Percentiles rank a stretch among this genome's conserved stretches.
phyloP scores from a whole-genome alignment of 202 grass and related monocot genomes.

The Schoenoplectus tabernaemontani region DNA sequence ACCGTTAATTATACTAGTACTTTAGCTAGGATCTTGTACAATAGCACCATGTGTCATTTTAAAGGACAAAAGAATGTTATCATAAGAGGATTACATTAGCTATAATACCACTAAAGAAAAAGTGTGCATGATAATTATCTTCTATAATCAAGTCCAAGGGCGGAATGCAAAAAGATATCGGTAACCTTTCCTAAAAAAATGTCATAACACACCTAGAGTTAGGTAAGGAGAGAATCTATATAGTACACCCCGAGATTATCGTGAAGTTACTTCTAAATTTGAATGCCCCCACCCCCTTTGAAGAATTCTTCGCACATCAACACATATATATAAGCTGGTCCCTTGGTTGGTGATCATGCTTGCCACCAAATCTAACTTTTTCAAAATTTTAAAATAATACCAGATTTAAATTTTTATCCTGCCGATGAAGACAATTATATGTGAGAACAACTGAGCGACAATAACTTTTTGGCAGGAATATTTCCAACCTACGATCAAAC shows the following conservation, averaged over 20 bases:
- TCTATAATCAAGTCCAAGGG: background rate
- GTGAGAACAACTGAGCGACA: no score
- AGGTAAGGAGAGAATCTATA: no score
- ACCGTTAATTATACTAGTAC: background rate
- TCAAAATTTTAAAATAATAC: no score
- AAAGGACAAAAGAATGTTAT: background rate
- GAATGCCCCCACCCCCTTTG: background rate
- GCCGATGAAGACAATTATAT: no score
- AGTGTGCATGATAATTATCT: background rate
- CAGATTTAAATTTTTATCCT: no score
- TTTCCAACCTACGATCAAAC: no score
- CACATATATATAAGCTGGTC: constrained; percentile 23
- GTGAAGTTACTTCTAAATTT: background rate
- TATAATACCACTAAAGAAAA: background rate
- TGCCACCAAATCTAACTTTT: no score
- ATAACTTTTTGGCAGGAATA: no score
- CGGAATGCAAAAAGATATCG: no score
- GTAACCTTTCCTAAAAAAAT: no score
- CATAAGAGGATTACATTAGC: background rate
- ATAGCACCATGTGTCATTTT: background rate
- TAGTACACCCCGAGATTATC: background rate
- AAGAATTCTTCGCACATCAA: constrained; percentile 5
- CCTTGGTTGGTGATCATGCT: background rate
- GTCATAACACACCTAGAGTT: no score
- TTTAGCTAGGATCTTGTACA: background rate